Evolutionary conservation across 345 rosid genomes (phyloP).

Genomic region (Toxicodendron radicans): DNA sequence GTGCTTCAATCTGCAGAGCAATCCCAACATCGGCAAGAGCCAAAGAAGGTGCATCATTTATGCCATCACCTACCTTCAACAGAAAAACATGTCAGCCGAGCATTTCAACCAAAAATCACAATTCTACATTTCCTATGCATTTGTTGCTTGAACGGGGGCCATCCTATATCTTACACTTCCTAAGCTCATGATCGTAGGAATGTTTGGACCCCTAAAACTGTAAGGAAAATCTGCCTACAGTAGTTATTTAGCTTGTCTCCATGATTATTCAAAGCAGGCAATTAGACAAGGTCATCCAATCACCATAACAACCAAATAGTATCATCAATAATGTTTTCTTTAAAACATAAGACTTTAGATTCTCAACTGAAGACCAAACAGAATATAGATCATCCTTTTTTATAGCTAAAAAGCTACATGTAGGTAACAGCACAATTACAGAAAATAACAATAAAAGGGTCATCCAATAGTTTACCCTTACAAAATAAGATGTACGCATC

Average conservation of each 20-base stretch:
- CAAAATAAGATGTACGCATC: too few species aligned
- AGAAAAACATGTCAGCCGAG: slow-evolving; percentile 15
- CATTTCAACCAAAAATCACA: slow-evolving; percentile 4
- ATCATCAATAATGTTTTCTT: not conserved
- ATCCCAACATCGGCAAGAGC: slow-evolving; percentile 92
- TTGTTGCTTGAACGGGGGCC: slow-evolving; percentile 1
- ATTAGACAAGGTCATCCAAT: not conserved
- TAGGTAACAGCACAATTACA: too few species aligned
- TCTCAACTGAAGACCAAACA: not conserved
- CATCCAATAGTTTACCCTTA: too few species aligned
- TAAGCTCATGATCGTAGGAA: not conserved
- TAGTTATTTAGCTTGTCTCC: not conserved
- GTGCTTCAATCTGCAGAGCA: slow-evolving; percentile 83
- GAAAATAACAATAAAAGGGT: too few species aligned
- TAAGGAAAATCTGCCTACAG: not conserved
- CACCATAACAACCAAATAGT: slow-evolving; percentile 2
- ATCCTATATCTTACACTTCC: not conserved
- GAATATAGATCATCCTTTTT: too few species aligned
- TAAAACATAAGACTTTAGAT: not conserved
- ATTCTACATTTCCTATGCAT: not conserved
- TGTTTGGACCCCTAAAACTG: not conserved
- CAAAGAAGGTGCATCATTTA: slow-evolving; percentile 95
- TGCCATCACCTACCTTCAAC: slow-evolving; percentile 90
- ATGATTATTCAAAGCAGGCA: not conserved
- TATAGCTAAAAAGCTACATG: too few species aligned